phyloP scores from a whole-genome alignment of 208 protist genomes.

The Wallacemonas sp. region DNA sequence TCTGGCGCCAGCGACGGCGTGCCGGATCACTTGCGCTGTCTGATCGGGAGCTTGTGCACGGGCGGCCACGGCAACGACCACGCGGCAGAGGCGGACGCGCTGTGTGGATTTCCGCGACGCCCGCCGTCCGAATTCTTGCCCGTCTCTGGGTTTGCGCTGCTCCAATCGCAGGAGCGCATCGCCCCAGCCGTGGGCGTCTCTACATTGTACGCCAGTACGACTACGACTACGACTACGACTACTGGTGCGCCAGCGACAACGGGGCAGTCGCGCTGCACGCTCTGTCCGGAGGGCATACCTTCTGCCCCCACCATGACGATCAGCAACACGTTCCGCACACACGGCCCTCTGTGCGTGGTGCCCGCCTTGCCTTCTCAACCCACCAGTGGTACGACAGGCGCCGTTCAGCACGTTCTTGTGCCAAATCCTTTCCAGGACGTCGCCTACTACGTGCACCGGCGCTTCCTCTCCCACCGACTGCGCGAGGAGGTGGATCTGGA shows the following conservation, averaged over 20 bases:
- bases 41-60: neutral
- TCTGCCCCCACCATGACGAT: constrained; percentile 37
- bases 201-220: neutral
- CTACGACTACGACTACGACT: neutral
- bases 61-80: neutral
- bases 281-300: constrained; percentile 31
- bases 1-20: neutral
- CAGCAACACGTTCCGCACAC: constrained; percentile 44
- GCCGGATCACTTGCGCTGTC: neutral
- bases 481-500: constrained; percentile 24
- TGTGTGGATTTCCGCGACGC: constrained; percentile 22
- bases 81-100: neutral
- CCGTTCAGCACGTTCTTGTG: constrained; percentile 1
- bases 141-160: constrained; percentile 47
- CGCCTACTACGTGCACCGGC: constrained; percentile 47
- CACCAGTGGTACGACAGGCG: neutral
- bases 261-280: constrained; percentile 29
- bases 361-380: neutral
- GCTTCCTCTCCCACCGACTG: constrained; percentile 28
- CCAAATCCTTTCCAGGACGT: constrained; percentile 34
- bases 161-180: constrained; percentile 42
- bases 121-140: constrained; percentile 42
- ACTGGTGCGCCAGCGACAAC: too few species aligned
- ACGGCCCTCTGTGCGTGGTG: constrained; percentile 37
- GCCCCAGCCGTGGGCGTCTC: neutral